phyloP scores from a whole-genome alignment of 2,329 filamentous ascomycete species.

The Fusarium sp. region DNA sequence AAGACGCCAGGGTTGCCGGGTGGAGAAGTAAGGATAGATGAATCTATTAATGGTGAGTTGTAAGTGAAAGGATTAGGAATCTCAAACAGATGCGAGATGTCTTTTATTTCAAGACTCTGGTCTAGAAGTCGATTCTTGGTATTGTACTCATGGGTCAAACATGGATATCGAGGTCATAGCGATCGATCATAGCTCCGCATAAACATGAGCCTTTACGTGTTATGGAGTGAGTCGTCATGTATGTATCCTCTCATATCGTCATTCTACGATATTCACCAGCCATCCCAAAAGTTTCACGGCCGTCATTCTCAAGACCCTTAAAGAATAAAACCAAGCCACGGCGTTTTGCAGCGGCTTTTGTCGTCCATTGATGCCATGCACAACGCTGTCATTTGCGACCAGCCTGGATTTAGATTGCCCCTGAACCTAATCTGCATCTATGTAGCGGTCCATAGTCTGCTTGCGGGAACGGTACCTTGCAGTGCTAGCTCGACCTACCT shows the following conservation, averaged over 20 bases:
- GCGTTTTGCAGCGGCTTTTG: constrained; percentile 16
- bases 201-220: neutral
- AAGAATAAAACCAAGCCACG: constrained; percentile 27
- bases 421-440: constrained; percentile 35
- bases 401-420: constrained; percentile 24
- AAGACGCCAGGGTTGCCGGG: constrained; percentile 7
- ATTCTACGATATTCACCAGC: neutral
- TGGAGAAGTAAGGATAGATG: constrained; percentile 20
- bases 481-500: constrained; percentile 28
- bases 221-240: neutral
- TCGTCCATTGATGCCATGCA: constrained; percentile 17
- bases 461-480: constrained; percentile 40
- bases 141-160: neutral
- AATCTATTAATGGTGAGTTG: constrained; percentile 10
- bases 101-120: constrained; percentile 27
- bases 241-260: constrained; percentile 10
- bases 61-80: constrained; percentile 22
- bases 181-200: constrained; percentile 31
- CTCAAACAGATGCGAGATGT: constrained; percentile 41
- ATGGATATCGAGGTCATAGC: constrained; percentile 9
- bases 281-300: neutral
- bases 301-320: constrained; percentile 20
- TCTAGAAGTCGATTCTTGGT: neutral
- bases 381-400: constrained; percentile 20
- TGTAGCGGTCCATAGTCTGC: constrained; percentile 33